Evolutionary conservation across 805 yeast genomes (phyloP).

Genomic region (Candida chauliodis): DNA sequence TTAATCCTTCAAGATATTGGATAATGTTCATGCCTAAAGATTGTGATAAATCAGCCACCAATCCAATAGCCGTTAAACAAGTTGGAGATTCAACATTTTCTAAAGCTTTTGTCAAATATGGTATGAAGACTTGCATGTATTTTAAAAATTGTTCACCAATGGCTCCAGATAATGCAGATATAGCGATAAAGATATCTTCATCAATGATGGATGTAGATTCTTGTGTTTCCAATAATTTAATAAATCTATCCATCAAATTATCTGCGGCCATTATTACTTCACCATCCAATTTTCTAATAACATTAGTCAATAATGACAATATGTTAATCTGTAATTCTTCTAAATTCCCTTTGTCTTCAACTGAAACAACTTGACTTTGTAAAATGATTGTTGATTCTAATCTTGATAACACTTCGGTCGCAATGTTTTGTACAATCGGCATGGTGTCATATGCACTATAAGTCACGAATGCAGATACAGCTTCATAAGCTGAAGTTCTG

Average conservation of each 20-base stretch:
- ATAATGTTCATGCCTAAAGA: slow-evolving; percentile 73
- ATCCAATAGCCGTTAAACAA: slow-evolving; percentile 87
- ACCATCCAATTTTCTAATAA: slow-evolving; percentile 74
- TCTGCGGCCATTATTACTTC: slow-evolving; percentile 72
- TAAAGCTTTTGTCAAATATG: slow-evolving; percentile 75
- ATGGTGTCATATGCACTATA: slow-evolving; percentile 70
- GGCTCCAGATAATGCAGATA: slow-evolving; percentile 85
- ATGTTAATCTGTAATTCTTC: slow-evolving; percentile 87
- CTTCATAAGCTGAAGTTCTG: slow-evolving; percentile 96
- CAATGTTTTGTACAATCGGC: slow-evolving; percentile 66
- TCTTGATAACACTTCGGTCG: slow-evolving; percentile 68
- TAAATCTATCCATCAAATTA: slow-evolving; percentile 76
- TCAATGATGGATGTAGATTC: slow-evolving; percentile 77
- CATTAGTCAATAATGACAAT: slow-evolving; percentile 73
- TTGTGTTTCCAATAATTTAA: slow-evolving; percentile 54
- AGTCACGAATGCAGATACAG: slow-evolving; percentile 76
- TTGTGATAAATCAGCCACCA: slow-evolving; percentile 91
- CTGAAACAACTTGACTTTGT: slow-evolving; percentile 50
- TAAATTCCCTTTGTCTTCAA: slow-evolving; percentile 72
- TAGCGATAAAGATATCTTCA: slow-evolving; percentile 90
- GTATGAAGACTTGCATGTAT: slow-evolving; percentile 79
- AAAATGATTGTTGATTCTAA: slow-evolving; percentile 65
- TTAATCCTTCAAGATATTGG: slow-evolving; percentile 75
- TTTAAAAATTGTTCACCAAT: slow-evolving; percentile 66
- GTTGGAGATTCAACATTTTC: slow-evolving; percentile 79